Evolutionary conservation across 108 stramenopile species (phyloP), one percentile per base, ranked within the genome.

Genomic region (Fragilaria crotonensis): DNA sequence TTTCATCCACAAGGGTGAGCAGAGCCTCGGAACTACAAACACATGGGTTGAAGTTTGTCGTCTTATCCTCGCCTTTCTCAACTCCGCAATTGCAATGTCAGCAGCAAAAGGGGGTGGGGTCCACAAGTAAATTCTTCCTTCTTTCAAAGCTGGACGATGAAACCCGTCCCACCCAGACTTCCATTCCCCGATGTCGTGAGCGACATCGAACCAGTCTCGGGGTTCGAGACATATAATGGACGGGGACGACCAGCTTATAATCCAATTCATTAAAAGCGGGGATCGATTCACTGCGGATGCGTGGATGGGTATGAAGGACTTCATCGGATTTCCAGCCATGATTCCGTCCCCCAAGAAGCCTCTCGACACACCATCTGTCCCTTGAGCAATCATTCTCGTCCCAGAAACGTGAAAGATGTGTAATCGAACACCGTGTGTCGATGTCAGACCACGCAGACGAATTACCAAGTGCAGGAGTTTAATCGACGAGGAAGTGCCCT

Each of bases 21-120:
- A 78, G 0, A 83, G 29, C 14, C 60, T 7, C 2, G 81, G 80
- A 3, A 73, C 45, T 5, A 76, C 33, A 9, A 78, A 59, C 0
- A 77, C 29, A 36, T 81, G 80, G 18, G 20, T 29, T 4, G 36
- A 28, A 7, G 45, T 3, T 0, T 57, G 64, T 2, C 70, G 70
- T 57, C n/a, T n/a, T n/a, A n/a, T n/a, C n/a, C n/a, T n/a, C n/a
- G n/a, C n/a, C n/a, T n/a, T n/a, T n/a, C n/a, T 28, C 33, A 76
- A 14, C 28, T 54, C 27, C 22, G 76, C 74, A 20, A 69, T n/a
- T 0, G 63, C 71, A 2, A 50, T 59, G 1, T 57, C 62, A 36
- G 75, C 74, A 1, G 59, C 33, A 11, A 44, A 54, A 54, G 49
- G 54, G 54, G 0, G 75, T 0, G 71, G 72, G 2, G 22, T 26